Conservation (phyloP, 148 eudicot genomes). For the Persicaria tinctoria region DNA sequence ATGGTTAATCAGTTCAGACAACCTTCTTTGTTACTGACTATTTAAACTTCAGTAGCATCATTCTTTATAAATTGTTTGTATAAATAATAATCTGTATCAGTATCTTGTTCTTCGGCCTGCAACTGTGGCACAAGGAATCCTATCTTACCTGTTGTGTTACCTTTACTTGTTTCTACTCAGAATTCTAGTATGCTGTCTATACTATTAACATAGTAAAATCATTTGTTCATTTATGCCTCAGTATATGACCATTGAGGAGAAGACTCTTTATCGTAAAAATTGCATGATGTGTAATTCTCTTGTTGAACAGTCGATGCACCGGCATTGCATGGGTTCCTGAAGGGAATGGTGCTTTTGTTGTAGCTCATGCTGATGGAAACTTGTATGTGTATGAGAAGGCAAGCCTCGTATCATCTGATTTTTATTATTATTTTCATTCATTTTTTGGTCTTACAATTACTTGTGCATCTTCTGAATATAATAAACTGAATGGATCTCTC, state of each 20-base stretch:
- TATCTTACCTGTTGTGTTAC: neutral
- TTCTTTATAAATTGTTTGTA: neutral
- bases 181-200: neutral
- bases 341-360: conserved; percentile 34
- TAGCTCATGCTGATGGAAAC: conserved; percentile 43
- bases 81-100: neutral
- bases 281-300: neutral
- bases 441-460: neutral
- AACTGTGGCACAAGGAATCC: neutral
- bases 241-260: neutral
- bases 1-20: too few species aligned
- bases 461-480: neutral
- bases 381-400: conserved; percentile 36
- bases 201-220: neutral
- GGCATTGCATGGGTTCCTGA: conserved; percentile 34
- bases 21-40: neutral
- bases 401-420: conserved; percentile 17
- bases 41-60: neutral
- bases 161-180: neutral
- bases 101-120: neutral
- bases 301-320: conserved; percentile 30
- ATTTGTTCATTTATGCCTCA: neutral
- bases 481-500: neutral
- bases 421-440: neutral
- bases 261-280: neutral